Evolutionary conservation across 257 asterid genomes (phyloP).

Genomic region (Vinca minor): DNA sequence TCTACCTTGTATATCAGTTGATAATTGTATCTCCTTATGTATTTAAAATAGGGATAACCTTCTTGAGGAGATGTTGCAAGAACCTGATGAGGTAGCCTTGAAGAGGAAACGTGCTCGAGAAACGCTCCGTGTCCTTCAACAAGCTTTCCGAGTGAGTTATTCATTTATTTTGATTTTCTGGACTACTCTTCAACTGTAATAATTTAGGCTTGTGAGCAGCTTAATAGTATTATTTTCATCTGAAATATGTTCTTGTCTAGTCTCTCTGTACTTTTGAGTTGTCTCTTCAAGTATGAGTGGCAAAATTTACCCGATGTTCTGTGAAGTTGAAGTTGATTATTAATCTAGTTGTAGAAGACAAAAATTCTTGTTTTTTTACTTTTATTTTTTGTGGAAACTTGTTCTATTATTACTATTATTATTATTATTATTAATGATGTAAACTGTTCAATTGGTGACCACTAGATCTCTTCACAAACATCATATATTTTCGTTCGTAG

Average conservation of each 20-base stretch:
- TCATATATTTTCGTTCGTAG: slow-evolving; percentile 15
- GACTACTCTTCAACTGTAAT: not conserved
- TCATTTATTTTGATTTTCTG: not conserved
- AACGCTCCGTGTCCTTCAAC: slow-evolving; percentile 77
- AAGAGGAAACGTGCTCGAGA: slow-evolving; percentile 92
- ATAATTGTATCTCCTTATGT: slow-evolving; percentile 15
- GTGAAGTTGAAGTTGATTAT: too few relatives aligned
- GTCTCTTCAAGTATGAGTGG: too few relatives aligned
- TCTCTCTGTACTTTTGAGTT: too few relatives aligned
- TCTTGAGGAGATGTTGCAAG: slow-evolving; percentile 92
- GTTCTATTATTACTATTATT: too few relatives aligned
- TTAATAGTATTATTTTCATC: too few relatives aligned
- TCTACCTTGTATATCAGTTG: not conserved
- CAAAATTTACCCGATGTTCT: too few relatives aligned
- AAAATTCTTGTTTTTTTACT: too few relatives aligned
- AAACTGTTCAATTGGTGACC: not conserved
- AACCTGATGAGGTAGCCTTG: slow-evolving; percentile 82
- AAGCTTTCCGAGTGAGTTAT: slow-evolving; percentile 78
- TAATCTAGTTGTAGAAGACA: too few relatives aligned
- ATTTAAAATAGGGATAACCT: slow-evolving; percentile 62
- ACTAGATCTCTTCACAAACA: not conserved
- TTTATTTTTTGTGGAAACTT: too few relatives aligned
- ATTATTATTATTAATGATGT: too few relatives aligned
- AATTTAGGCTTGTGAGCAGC: not conserved
- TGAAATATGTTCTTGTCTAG: too few relatives aligned